Evolutionary conservation across 768 basidiomycete species (phyloP), one percentile per base, ranked within the genome.

Genomic region (Lyophyllum shimeji): DNA sequence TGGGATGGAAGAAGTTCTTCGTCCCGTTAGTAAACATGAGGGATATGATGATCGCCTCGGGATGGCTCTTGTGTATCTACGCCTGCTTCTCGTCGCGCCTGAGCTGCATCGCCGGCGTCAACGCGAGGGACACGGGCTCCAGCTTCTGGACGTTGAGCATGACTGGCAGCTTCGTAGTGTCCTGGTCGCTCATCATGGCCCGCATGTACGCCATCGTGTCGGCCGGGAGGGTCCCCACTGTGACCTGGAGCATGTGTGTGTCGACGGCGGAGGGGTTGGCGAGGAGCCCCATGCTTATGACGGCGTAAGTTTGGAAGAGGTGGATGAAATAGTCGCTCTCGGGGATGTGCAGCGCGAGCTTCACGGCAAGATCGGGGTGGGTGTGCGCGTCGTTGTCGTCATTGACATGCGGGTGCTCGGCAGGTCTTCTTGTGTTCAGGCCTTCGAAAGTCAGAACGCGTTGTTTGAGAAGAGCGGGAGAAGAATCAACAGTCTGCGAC

Each of bases 361-460:
- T 57, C 46, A 57, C 57, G 21, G 52, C 55, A 20, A 60, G 59
- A 23, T 57, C 56, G 0, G 52, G 49, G 4, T 54, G 43, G 11
- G 34, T 34, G 21, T 53, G 23, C 2, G 12, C 43, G 13, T n/a
- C 42, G 2, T 50, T 12, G 23, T 50, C 45, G 20, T 53, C 39
- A n/a, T n/a, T 44, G 23, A 34, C 42, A 18, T 43, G 29, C 1
- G 29, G 48, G 56, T 8, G 56, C 20, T 46, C 43, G 33, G 34
- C 59, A 60, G 21, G 51, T 42, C 27, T 46, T 56, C 34, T 60
- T 56, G 29, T 57, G 55, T 21, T 50, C 46, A 6, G 56, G n/a
- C 56, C 59, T 60, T 20, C 13, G 21, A 37, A 15, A 39, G 23
- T n/a, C 29, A 42, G 17, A 15, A 37, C 17, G 18, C 9, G 39